A percentile compares a stretch with the other conserved stretches of the same genome.
Conservation (phyloP, 106 monocot species). For the Dendrobium chrysotoxum region DNA sequence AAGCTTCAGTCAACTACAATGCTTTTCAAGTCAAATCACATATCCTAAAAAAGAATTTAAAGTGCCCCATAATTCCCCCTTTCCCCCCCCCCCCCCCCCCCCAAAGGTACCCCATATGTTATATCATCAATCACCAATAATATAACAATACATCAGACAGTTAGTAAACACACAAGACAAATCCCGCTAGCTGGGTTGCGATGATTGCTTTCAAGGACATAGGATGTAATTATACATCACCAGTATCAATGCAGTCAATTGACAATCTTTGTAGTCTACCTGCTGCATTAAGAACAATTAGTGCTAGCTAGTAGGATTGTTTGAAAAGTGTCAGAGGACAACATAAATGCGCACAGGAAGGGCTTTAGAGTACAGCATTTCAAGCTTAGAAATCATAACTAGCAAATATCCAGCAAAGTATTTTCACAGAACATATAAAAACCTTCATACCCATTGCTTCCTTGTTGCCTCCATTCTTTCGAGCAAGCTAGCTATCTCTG, state of each 20-base stretch:
- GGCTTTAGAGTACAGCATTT: neutral
- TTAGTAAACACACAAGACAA: neutral
- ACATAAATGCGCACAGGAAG: neutral
- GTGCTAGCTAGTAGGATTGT: neutral
- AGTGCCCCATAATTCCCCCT: no score
- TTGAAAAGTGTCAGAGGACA: neutral
- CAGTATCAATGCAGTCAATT: no score
- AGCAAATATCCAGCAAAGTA: neutral
- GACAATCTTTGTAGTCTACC: no score
- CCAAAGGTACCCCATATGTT: neutral
- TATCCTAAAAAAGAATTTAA: neutral
- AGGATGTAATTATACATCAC: neutral
- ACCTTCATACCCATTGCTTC: slow-evolving; percentile 63
- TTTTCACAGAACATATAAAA: slow-evolving; percentile 2
- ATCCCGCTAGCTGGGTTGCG: neutral
- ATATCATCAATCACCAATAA: neutral
- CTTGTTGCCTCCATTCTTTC: slow-evolving; percentile 92
- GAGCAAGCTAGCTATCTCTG: slow-evolving; percentile 77
- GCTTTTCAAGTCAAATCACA: neutral
- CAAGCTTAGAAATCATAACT: neutral
- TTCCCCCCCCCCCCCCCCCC: no score
- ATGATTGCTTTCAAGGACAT: neutral
- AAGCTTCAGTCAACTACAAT: neutral
- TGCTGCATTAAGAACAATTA: no score
- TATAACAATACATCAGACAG: neutral